Evolutionary conservation across 2,329 filamentous ascomycete genomes (phyloP), one percentile per base, ranked within the genome.

Genomic region (Fusarium ramigenum): DNA sequence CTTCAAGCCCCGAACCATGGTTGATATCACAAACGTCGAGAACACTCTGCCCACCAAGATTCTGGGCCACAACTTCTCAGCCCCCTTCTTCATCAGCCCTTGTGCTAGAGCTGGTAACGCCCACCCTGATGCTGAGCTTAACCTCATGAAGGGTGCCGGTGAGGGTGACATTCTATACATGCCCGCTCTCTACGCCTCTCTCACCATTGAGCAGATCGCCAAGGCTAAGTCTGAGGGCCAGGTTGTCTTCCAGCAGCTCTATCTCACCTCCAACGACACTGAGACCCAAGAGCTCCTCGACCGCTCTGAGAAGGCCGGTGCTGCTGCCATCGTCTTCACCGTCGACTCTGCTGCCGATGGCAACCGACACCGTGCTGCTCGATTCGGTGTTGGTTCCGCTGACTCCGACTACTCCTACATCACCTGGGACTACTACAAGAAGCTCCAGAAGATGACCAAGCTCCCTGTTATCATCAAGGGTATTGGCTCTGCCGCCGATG

Each of bases 31-130:
- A 40, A 79, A 82, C 32, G 78, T 86, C 49, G 83, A 85, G 68
- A 73, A 62, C 34, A 82, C 83, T 21, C 77, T 86, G 54, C 59
- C 73, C 21, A 88, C 86, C 9, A 87, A 83, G 23, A 85, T 89
- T 60, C 80, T 89, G 39, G 87, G 87, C 37, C 80, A 87, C 80
- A 86, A 87, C 79, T 87, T 88, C 78, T 86, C 84, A 2, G 83
- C 84, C 1, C 87, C 87, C n/a, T 85, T 89, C 80, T 89, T 86
- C 80, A 88, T 89, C 76, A 83, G 82, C 64, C 86, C 87, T 9
- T 85, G 83, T 15, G 85, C 86, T 32, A 81, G 82, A 10, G 87
- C 80, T 23, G 83, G 79, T 34, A 84, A 85, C 59, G 87, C 77
- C 12, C 82, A 88, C 69, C 77, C 80, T 0, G 82, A 84, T 15